Base-by-base conservation (phyloP, 805 yeast genomes). In the Candida verbasci region DNA sequence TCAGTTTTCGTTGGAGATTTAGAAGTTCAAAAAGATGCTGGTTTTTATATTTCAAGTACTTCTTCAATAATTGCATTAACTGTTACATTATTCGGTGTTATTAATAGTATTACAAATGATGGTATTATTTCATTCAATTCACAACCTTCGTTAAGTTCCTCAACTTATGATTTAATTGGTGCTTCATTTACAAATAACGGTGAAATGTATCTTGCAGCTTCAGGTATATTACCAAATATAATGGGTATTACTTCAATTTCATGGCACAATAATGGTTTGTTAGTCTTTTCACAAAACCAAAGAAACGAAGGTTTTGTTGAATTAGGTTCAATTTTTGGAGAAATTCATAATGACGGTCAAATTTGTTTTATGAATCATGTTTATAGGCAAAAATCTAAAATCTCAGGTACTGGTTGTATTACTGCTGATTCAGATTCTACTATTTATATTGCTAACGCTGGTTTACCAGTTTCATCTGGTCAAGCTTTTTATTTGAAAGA, bases 101-200 rank as follows among this genome's bases (percentile, higher is more conserved):
- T 47, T 34, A 38, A 25, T 35, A 12, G 26, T 22, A 38, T 43
- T 17, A 35, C 25, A 4, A 47, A 46, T 26, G 17, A 41, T 15
- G 64, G 64, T n/a, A 39, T 31, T 12, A 31, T 49, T 29, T 35
- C 52, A 9, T 56, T 54, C 34, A 47, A 57, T 30, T 41, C 62
- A 10, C 16, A 45, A 8, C 30, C 39, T 17, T 39, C 55, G 1
- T 9, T 36, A 3, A 23, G 43, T 18, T 40, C 47, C 7, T 51
- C 60, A 6, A 38, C 37, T 7, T 55, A 39, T 35, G 26, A 31
- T 17, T 32, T 58, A 7, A 37, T 37, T 25, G 38, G 49, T 9
- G 21, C 24, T 6, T 21, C 41, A 6, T 56, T 56, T 34, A n/a
- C 7, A 7, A 56, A 58, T 37, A 39, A 49, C 23, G 62, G 60